phyloP scores from a whole-genome alignment of 768 basidiomycete genomes.

The Lactarius psammicola region DNA sequence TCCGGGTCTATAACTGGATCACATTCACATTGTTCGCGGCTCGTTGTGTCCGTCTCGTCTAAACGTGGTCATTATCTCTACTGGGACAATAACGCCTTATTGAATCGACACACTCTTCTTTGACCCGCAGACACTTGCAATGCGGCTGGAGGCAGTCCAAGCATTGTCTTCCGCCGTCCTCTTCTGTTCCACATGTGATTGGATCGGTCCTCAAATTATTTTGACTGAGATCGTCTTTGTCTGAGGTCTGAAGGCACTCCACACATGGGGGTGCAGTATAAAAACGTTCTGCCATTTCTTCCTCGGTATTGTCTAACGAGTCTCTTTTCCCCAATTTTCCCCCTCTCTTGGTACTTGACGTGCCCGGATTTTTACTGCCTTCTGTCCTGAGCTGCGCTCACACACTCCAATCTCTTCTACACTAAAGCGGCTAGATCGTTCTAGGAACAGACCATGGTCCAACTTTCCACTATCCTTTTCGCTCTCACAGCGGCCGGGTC shows the following conservation, averaged over 20 bases:
- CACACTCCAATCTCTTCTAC: neutral
- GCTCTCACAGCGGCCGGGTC: constrained; percentile 37
- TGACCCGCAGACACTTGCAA: neutral
- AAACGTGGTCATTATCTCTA: neutral
- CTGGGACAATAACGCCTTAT: neutral
- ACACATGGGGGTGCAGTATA: constrained; percentile 12
- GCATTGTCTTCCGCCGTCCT: constrained; percentile 7
- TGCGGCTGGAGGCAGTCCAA: neutral
- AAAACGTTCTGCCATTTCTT: constrained; percentile 3
- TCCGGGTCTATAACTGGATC: neutral
- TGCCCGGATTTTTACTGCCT: constrained; percentile 7
- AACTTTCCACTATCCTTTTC: constrained; percentile 35
- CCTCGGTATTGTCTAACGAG: neutral
- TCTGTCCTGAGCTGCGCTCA: constrained; percentile 24
- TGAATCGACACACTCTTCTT: neutral
- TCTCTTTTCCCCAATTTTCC: neutral
- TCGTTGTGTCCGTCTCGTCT: neutral
- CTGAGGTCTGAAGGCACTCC: neutral
- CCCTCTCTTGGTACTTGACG: constrained; percentile 14
- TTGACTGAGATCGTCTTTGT: neutral
- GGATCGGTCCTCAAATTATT: neutral
- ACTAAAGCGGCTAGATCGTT: neutral
- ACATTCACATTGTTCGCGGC: neutral
- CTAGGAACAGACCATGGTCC: constrained; percentile 35
- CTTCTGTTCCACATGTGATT: neutral